A percentile compares a stretch with the other conserved stretches of the same genome.
Conservation (phyloP, 1,284 basidiomycete species). For the Moesziomyces sp. region DNA sequence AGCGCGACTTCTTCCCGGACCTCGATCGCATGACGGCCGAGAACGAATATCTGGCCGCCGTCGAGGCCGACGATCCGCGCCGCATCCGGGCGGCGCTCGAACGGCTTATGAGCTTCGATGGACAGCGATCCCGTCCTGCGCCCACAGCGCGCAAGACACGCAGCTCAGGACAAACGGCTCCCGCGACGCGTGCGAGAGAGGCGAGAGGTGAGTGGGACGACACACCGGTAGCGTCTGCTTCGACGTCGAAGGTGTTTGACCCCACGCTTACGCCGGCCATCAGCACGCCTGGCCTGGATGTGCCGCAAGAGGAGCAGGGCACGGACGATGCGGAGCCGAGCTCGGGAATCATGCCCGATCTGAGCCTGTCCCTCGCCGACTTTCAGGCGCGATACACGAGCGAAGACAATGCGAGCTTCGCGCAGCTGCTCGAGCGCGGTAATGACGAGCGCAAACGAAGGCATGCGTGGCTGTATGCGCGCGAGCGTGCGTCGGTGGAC, state of each 20-base stretch:
- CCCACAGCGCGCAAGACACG: slow-evolving; percentile 3
- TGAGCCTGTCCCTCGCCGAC: slow-evolving; percentile 45
- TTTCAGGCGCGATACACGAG: slow-evolving; percentile 63
- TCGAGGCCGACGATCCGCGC: slow-evolving; percentile 45
- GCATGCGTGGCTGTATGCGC: slow-evolving; percentile 55
- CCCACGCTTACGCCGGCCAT: slow-evolving; percentile 22
- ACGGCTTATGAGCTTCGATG: slow-evolving; percentile 42
- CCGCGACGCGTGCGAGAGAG: too few species aligned
- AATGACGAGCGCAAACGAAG: slow-evolving; percentile 46
- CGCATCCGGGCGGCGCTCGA: slow-evolving; percentile 33
- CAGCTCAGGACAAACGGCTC: neutral
- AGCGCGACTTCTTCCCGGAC: slow-evolving; percentile 92
- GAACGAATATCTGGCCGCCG: slow-evolving; percentile 61
- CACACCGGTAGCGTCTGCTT: slow-evolving; percentile 19
- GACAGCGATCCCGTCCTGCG: slow-evolving; percentile 4
- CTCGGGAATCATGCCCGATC: slow-evolving; percentile 25
- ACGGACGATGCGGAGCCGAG: slow-evolving; percentile 9
- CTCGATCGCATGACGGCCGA: slow-evolving; percentile 57
- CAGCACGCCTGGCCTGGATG: slow-evolving; percentile 6
- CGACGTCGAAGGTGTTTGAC: slow-evolving; percentile 5
- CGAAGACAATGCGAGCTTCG: slow-evolving; percentile 65
- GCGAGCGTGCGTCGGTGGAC: slow-evolving; percentile 36
- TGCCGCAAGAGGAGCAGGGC: neutral
- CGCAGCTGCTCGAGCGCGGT: slow-evolving; percentile 52
- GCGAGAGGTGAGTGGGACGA: slow-evolving; percentile 36